Evolutionary conservation across 495 filamentous ascomycete genomes (phyloP).

Genomic region (Chlorociboria aeruginascens): DNA sequence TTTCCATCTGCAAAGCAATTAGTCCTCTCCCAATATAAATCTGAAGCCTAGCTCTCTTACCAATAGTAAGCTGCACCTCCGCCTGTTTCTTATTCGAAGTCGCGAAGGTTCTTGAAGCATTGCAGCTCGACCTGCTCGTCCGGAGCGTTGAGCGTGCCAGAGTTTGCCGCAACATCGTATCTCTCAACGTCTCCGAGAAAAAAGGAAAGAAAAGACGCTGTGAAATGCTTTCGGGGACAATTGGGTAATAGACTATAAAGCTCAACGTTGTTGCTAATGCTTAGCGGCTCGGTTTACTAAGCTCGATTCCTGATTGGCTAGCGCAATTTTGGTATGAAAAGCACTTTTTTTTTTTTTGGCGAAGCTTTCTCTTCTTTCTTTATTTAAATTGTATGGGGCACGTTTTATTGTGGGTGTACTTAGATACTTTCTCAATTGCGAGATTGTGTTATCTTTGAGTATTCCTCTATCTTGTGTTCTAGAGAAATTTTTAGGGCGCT

Average conservation of each 20-base stretch:
- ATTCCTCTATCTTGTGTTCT: slow-evolving; percentile 51
- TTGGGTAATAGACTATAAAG: slow-evolving; percentile 11
- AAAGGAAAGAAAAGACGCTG: slow-evolving; percentile 21
- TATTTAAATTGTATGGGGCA: slow-evolving; percentile 30
- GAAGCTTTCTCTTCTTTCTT: slow-evolving; percentile 2
- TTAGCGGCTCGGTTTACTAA: slow-evolving; percentile 1
- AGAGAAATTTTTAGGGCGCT: slow-evolving; percentile 40
- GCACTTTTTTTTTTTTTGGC: neutral
- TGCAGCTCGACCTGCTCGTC: slow-evolving; percentile 52
- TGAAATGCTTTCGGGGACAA: slow-evolving; percentile 15
- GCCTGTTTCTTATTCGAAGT: slow-evolving; percentile 59
- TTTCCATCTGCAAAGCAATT: slow-evolving; percentile 63
- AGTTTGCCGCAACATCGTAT: slow-evolving; percentile 80
- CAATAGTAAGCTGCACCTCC: slow-evolving; percentile 91
- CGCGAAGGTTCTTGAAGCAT: slow-evolving; percentile 60
- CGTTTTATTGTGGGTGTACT: slow-evolving; percentile 79
- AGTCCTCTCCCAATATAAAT: slow-evolving; percentile 2
- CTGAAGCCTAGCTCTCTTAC: slow-evolving; percentile 36
- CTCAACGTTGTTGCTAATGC: slow-evolving; percentile 11
- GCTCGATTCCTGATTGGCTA: slow-evolving; percentile 23
- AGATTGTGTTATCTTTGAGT: slow-evolving; percentile 34
- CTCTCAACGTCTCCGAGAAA: slow-evolving; percentile 30
- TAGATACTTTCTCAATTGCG: slow-evolving; percentile 25
- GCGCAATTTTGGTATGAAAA: neutral
- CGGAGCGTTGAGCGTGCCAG: slow-evolving; percentile 77